Conservation (phyloP, 495 filamentous ascomycete species). For the Xylaria intraflava region DNA sequence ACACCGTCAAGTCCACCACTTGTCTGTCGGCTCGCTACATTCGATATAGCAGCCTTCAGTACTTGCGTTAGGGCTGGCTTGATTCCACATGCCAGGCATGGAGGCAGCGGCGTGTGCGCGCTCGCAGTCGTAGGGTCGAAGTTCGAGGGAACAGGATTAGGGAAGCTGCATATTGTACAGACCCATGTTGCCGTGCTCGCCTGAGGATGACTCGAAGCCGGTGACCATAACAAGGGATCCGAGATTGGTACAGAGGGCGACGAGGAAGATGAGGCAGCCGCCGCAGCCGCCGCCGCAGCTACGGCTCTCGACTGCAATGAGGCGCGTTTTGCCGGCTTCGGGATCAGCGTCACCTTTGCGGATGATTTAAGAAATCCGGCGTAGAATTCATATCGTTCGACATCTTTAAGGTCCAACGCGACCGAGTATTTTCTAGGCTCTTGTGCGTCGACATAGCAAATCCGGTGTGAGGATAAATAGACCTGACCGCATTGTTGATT, state of each 20-base stretch:
- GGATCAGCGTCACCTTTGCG: slow-evolving; percentile 80
- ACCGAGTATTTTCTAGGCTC: slow-evolving; percentile 82
- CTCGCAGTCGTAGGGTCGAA: slow-evolving; percentile 78
- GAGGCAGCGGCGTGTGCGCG: slow-evolving; percentile 66
- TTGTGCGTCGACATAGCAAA: slow-evolving; percentile 87
- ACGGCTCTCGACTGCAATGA: slow-evolving; percentile 42
- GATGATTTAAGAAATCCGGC: slow-evolving; percentile 94
- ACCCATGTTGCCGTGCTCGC: slow-evolving; percentile 80
- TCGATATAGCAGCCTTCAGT: slow-evolving; percentile 75
- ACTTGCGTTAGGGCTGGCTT: slow-evolving; percentile 77
- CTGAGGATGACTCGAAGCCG: slow-evolving; percentile 42
- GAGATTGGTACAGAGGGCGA: slow-evolving; percentile 43
- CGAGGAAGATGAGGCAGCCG: not conserved
- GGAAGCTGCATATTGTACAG: slow-evolving; percentile 93
- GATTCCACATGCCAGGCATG: slow-evolving; percentile 91
- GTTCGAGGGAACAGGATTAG: slow-evolving; percentile 90
- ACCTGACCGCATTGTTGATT: slow-evolving; percentile 91
- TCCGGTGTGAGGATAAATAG: slow-evolving; percentile 89
- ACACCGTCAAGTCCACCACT: slow-evolving; percentile 10
- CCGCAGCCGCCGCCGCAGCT: slow-evolving; percentile 19
- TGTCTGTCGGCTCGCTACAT: slow-evolving; percentile 49
- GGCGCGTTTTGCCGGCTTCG: slow-evolving; percentile 60
- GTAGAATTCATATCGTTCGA: slow-evolving; percentile 87
- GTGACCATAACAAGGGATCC: slow-evolving; percentile 43
- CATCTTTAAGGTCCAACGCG: slow-evolving; percentile 79